These are phyloP conservation scores for Williopsis jadinii DNA, from an alignment of 1,139 yeast genomes.

Conservation along the genomic window DNA sequence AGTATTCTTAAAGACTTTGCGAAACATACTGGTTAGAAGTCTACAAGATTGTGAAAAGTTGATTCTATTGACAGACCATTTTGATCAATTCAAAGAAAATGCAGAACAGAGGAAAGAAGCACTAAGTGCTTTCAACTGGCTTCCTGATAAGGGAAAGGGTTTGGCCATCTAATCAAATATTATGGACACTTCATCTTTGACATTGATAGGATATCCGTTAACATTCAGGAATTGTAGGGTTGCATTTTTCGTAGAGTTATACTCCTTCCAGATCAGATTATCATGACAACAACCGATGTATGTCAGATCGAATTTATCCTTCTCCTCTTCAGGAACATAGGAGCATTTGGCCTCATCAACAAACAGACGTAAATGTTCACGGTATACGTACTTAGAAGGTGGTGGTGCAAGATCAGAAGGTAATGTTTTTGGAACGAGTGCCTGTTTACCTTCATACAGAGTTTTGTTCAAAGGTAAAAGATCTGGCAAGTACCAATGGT, in stretches of 20 bases:
- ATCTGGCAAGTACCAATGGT: conserved; percentile 27
- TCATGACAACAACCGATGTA: conserved; percentile 33
- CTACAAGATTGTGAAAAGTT: conserved; percentile 24
- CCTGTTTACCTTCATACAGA: conserved; percentile 28
- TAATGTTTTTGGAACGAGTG: conserved; percentile 25
- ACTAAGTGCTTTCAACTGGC: conserved; percentile 22
- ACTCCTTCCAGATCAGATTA: conserved; percentile 27
- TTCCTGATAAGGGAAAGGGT: conserved; percentile 20
- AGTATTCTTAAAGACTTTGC: conserved; percentile 18
- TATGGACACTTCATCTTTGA: conserved; percentile 17
- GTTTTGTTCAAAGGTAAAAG: conserved; percentile 27
- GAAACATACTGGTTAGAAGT: conserved; percentile 20
- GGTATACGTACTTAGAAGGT: conserved; percentile 22
- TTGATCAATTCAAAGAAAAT: conserved; percentile 17
- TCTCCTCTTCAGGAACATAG: conserved; percentile 31
- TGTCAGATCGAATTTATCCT: conserved; percentile 23
- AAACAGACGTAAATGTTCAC: conserved; percentile 29
- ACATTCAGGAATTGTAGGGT: conserved; percentile 14
- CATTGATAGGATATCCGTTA: conserved; percentile 14
- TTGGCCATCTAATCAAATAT: conserved; percentile 17
- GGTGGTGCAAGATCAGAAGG: conserved; percentile 14
- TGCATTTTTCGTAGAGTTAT: conserved; percentile 24
- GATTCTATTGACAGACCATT: conserved; percentile 18
- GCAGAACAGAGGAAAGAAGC: conserved; percentile 19
- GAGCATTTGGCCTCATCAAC: conserved; percentile 26